Evolutionary conservation across 73 alveolate species (phyloP).

Genomic region (Paramecium primaurelia): DNA sequence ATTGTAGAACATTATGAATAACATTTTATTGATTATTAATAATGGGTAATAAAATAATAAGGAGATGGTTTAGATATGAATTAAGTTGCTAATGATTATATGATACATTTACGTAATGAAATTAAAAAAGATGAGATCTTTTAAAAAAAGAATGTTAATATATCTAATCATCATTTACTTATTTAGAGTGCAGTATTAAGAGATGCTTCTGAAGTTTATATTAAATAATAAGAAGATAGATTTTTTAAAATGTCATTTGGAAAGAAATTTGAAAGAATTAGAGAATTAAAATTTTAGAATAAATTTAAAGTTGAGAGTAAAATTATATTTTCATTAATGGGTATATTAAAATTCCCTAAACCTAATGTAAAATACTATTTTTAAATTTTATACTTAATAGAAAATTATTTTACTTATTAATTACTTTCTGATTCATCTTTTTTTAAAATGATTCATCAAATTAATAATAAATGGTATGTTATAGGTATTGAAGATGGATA

Average conservation of each 20-base stretch:
- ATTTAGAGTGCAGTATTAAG: background rate
- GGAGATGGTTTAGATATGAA: background rate
- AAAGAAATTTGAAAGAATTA: background rate
- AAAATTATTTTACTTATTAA: background rate
- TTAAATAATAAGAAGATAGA: background rate
- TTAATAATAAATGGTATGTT: background rate
- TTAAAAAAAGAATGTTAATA: background rate
- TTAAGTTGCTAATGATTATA: background rate
- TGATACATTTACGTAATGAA: background rate
- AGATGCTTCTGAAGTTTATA: background rate
- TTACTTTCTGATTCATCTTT: background rate
- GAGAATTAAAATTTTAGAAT: background rate
- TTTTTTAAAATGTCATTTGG: background rate
- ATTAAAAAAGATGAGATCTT: background rate
- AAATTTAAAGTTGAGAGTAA: constrained; percentile 16
- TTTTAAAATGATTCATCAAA: constrained; percentile 1
- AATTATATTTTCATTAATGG: constrained; percentile 8
- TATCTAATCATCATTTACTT: background rate
- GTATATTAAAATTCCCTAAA: constrained; percentile 1
- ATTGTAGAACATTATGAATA: background rate
- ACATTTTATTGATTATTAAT: background rate
- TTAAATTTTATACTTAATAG: constrained; percentile 6
- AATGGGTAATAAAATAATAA: background rate
- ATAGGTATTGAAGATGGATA: background rate
- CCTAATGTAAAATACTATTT: background rate